Evolutionary conservation across 352 stramenopile genomes (phyloP), one percentile per base, ranked within the genome.

Genomic region (Saprolegnia diclina): DNA sequence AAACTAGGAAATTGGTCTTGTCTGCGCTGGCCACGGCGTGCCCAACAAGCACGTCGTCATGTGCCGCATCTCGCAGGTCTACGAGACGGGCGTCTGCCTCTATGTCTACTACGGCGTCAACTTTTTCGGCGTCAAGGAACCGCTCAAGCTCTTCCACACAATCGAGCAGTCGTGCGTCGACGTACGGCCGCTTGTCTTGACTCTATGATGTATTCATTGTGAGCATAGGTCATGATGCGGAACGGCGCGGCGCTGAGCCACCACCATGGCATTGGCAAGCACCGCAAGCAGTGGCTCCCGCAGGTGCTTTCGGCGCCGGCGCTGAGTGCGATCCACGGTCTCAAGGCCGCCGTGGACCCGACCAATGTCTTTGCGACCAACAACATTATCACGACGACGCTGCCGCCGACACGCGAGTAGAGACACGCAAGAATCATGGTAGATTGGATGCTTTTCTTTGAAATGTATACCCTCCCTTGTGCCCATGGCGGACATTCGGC

Each of bases 21-120:
- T 72, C 0, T 81, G 79, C 16, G 77, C 76, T 14, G 68, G 68
- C 42, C 61, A 74, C 55, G 69, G 80, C 45, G 79, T 97, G 38
- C 79, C 83, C 22, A 83, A 90, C 24, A 74, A 79, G 10, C 91
- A 93, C 42, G 88, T 98, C 42, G 87, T 98, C 63, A 90, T 88
- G 3, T 96, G 89, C 71, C 87, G 95, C 21, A 83, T 98, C 32
- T 98, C 94, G 0, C 95, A 98, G 76, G 81, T 98, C 14, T 98
- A 98, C 73, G 91, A 96, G 52, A 96, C 96, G 14, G 94, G 94
- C 56, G 92, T 87, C 50, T 97, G 89, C 50, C 80, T 98, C 29
- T 98, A 98, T 74, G 97, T 98, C 71, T 98, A 98, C 76, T 97
- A 98, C 73, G 95, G 91, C 59, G 96, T 98, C 71, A 96, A 96